Evolutionary conservation across 2,329 filamentous ascomycete genomes (phyloP).

Genomic region (Ploettnerulaceae sp.): DNA sequence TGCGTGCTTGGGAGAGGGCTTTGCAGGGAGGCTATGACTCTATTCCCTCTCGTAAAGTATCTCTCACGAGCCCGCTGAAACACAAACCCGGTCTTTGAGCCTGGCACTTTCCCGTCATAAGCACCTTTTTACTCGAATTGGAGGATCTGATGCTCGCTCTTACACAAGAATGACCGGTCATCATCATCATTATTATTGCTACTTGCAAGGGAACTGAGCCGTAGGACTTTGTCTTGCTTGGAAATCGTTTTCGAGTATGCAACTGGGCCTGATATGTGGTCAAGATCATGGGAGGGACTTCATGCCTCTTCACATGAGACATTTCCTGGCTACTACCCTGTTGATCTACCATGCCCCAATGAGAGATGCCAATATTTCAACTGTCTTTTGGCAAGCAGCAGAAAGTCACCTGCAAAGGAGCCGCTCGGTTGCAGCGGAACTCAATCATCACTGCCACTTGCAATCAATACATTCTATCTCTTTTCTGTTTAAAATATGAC

Average conservation of each 20-base stretch:
- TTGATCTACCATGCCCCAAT: neutral
- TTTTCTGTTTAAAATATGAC: neutral
- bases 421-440: neutral
- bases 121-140: neutral
- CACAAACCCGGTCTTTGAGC: neutral
- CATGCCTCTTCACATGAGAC: neutral
- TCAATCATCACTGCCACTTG: neutral
- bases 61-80: constrained; percentile 5
- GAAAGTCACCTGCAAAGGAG: constrained; percentile 5
- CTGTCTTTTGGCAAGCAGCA: constrained; percentile 1
- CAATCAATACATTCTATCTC: neutral
- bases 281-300: neutral
- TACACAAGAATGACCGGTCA: neutral
- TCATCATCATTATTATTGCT: neutral
- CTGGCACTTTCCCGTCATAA: neutral
- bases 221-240: neutral
- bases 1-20: constrained; percentile 11
- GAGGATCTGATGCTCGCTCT: neutral
- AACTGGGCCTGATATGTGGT: constrained; percentile 2
- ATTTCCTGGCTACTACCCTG: neutral
- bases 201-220: neutral
- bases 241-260: neutral
- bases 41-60: constrained; percentile 3
- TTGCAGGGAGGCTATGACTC: constrained; percentile 13
- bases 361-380: neutral